Base-by-base conservation (phyloP, 108 stramenopile species). In the Asterionellopsis glacialis region DNA sequence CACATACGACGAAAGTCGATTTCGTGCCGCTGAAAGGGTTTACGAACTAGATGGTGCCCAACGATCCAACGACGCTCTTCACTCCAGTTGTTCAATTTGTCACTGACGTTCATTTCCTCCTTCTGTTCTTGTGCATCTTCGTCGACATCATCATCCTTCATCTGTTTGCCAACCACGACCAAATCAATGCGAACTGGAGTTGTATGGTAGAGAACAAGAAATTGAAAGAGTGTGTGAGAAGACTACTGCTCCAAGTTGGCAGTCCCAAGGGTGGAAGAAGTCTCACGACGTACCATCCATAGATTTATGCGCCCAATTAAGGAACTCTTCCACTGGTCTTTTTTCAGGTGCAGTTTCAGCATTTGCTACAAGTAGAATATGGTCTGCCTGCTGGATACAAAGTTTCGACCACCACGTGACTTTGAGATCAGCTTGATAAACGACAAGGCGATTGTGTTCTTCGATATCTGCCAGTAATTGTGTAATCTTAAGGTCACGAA, bases 381-480 rank as follows among this genome's bases (percentile, higher is more conserved):
- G 66, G 52, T 81, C 80, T 16, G 76, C 76, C 44, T 74, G 76
- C 55, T 65, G 63, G 23, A 81, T 68, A 27, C 72, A 74, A 19
- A 76, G 39, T 45, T 70, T 70, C 7, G 76, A 77, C 76, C 76
- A 81, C 68, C 75, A 81, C 13, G 76, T 77, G 41, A 51, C 71
- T 52, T 62, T 74, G 0, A 21, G 43, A 45, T 81, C 80, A 55
- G 74, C 68, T 55, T 81, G 67, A 47, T 76, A 81, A 11, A 81
- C 61, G 7, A 76, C 75, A 12, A 81, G 51, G 9, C 75, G 47
- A 72, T 81, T 63, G 43, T 72, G 72, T 57, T 81, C 80, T 61
- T 81, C 80, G 1, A 77, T 16, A 16, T 81, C 80, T 4, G 62
- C 76, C n/a, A 77, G 51, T 0, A 68, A 55, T 55, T 73, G 43